Conservation (phyloP, 1,284 basidiomycete genomes). For the Inonotus obliquus region DNA sequence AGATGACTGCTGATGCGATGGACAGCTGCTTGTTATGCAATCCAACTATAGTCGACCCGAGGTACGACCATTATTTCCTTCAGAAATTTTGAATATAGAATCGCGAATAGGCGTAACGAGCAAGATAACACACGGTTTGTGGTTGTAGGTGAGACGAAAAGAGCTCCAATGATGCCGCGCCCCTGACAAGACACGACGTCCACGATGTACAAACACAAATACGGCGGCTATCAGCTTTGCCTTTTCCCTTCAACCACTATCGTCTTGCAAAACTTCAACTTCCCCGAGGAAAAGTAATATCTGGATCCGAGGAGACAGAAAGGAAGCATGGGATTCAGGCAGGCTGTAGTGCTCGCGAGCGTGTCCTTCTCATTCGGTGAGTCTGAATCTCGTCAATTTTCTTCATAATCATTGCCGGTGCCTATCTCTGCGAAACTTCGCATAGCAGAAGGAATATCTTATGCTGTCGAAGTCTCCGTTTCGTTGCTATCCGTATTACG, state of each 20-base stretch:
- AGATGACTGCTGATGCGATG: no score
- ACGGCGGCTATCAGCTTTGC: not conserved
- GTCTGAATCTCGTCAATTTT: constrained; percentile 15
- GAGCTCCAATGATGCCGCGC: not conserved
- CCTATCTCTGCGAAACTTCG: not conserved
- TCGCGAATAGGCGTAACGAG: no score
- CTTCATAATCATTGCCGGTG: not conserved
- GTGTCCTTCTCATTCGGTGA: constrained; percentile 75
- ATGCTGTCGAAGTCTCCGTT: not conserved
- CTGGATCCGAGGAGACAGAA: not conserved
- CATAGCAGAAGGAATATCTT: not conserved
- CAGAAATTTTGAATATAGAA: no score
- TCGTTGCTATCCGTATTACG: not conserved
- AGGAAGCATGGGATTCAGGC: constrained; percentile 71
- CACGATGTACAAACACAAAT: not conserved
- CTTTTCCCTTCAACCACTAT: not conserved
- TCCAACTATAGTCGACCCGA: no score
- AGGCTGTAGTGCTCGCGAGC: constrained; percentile 77
- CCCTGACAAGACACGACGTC: constrained; percentile 1
- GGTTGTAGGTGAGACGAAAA: not conserved
- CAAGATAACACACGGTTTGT: no score
- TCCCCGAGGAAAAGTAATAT: not conserved
- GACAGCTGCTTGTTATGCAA: no score
- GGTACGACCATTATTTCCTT: no score
- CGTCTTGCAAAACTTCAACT: not conserved